Base-by-base conservation (phyloP, 495 filamentous ascomycete genomes). In the Penicillium soppii region DNA sequence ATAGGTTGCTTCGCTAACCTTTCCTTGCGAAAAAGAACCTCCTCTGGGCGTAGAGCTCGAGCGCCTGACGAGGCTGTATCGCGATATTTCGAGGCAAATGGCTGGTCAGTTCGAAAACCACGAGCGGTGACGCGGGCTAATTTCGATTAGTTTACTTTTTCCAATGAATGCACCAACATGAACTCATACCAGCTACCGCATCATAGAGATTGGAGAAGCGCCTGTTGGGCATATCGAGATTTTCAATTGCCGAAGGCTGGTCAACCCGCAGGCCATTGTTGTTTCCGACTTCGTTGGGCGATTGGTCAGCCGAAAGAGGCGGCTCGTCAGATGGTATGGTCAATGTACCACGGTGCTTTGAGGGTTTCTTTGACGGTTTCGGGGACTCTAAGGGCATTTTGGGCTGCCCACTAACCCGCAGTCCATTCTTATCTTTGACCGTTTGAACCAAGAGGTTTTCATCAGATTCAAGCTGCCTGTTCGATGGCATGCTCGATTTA, bases 181-280 rank as follows among this genome's bases (percentile, higher is more conserved):
- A 22, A 20, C 25, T 15, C 54, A 53, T 71, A 89, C 90, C 89
- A 51, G 88, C 90, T 37, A 91, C 82, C 27, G 86, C 87, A 71
- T 96, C 89, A 65, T 91, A 95, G 25, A 95, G 68, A 37, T 75
- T 90, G 16, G 77, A 74, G 25, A 65, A 57, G 66, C 38, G 64
- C 55, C 50, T 60, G 41, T 13, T 35, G 48, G 23, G 35, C 59
- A n/a, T n/a, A n/a, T n/a, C n/a, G n/a, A n/a, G n/a, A n/a, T n/a
- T n/a, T n/a, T n/a, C n/a, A n/a, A n/a, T n/a, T n/a, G 32, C 54
- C 20, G 42, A 38, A 7, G 39, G 41, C 39, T 58, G 50, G 15
- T 44, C 41, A 26, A 53, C 39, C 12, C 30, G 29, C 2, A 21
- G 16, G 8, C 40, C 47, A 20, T 49, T 7, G 3, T 26, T 12